Base-by-base conservation (phyloP, 2,329 filamentous ascomycete genomes). In the Colletotrichum echinochloae region DNA sequence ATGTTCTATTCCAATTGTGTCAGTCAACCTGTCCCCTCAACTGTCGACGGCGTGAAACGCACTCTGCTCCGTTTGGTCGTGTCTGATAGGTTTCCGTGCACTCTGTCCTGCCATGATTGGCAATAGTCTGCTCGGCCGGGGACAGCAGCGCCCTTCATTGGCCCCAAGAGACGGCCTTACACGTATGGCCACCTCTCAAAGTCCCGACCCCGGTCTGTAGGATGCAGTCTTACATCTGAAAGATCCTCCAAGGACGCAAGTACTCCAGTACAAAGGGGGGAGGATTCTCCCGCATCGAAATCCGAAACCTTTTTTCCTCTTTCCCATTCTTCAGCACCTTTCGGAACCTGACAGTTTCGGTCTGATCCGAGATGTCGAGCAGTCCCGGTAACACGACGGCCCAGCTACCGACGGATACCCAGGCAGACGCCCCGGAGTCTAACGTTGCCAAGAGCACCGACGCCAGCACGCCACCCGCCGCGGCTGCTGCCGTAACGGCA, bases 241-340 rank as follows among this genome's bases (percentile, higher is more conserved):
- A 48, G 12, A 37, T 20, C 28, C n/a, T n/a, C n/a, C 12, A 49
- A 49, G 3, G 9, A 26, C 33, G 20, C 52, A 23, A 26, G 3
- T 2, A 16, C 18, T 33, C 33, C 12, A 18, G 52, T 55, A 55
- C 12, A 55, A 55, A 55, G 33, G 52, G 26, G 52, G 52, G n/a
- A n/a, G 52, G 52, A 18, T 55, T 35, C 6, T 26, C 52, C 51
- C 26, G 2, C 33, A 23, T 37, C 7, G n/a, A 26, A 23, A 6
- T 1, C 0, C n/a, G 7, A 37, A 23, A 6, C 5, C 52, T 26
- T n/a, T 0, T 3, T 39, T 2, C 1, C 11, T 1, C 14, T 18
- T 56, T 26, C n/a, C 18, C n/a, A 26, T 26, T 16, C n/a, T 56
- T 23, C 7, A 39, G n/a, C 16, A 26, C 6, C 12, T 6, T 23